These are phyloP conservation scores for Actinomortierella ambigua DNA, from an alignment of 371 early-diverging fungal genomes.

Conservation along the genomic window DNA sequence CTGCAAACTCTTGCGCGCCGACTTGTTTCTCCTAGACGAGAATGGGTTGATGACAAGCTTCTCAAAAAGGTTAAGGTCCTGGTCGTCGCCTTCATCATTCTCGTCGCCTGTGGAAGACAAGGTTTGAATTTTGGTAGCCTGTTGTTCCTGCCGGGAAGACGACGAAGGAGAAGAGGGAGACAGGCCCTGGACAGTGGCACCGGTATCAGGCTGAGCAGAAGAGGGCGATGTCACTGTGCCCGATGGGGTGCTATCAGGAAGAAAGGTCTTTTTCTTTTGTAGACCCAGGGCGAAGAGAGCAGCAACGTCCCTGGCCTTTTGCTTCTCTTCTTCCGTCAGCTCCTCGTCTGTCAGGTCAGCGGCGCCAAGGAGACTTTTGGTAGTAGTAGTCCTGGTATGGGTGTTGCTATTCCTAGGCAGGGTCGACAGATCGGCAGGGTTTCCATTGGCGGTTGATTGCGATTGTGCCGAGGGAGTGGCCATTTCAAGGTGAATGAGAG, in stretches of 20 bases:
- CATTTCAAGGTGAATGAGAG: slow-evolving; percentile 10
- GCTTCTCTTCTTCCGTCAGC: background rate
- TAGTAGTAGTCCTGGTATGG: background rate
- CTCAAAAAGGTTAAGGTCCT: slow-evolving; percentile 10
- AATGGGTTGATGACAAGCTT: slow-evolving; percentile 28
- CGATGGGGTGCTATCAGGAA: background rate
- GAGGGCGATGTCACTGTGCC: background rate
- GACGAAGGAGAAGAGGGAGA: too few species aligned
- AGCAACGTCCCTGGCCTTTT: slow-evolving; percentile 2
- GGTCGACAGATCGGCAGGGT: background rate
- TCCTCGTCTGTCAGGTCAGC: background rate
- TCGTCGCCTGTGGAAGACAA: too few species aligned
- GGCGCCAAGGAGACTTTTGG: background rate
- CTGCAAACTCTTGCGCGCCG: slow-evolving; percentile 27
- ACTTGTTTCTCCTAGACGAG: slow-evolving; percentile 6
- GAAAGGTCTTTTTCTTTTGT: background rate
- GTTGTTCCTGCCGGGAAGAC: too few species aligned
- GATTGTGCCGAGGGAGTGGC: background rate
- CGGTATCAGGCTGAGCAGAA: background rate
- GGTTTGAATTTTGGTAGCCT: too few species aligned
- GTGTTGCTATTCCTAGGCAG: background rate
- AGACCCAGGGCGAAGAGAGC: background rate
- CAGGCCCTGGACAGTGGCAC: slow-evolving; percentile 1
- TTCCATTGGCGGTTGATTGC: background rate
- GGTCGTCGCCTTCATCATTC: background rate